These are phyloP conservation scores for Eutrema japonicum DNA, from an alignment of 345 rosid genomes.

Conservation along the genomic window DNA sequence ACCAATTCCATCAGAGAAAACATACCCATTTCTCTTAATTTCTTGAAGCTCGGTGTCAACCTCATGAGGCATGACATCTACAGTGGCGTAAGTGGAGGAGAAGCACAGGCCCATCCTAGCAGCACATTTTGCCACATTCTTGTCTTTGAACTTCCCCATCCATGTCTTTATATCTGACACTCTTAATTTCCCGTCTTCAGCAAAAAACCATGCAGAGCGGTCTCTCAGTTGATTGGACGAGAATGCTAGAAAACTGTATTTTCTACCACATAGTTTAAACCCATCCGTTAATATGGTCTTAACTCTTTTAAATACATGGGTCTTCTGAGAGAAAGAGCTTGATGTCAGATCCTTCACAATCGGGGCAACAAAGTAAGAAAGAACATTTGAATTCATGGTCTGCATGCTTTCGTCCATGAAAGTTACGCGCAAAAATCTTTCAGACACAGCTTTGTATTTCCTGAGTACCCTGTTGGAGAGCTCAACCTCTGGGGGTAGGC, in stretches of 20 bases:
- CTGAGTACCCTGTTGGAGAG: conserved; percentile 88
- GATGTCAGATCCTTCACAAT: conserved; percentile 66
- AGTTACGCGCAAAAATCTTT: conserved; percentile 80
- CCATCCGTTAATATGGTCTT: conserved; percentile 65
- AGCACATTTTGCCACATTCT: conserved; percentile 83
- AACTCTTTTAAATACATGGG: conserved; percentile 71
- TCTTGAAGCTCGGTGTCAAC: conserved; percentile 61
- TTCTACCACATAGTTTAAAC: conserved; percentile 78
- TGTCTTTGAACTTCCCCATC: conserved; percentile 81
- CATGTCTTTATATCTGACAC: conserved; percentile 56
- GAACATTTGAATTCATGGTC: conserved; percentile 64
- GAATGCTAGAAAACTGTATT: conserved; percentile 84
- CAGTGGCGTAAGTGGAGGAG: conserved; percentile 91
- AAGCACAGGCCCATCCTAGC: conserved; percentile 96
- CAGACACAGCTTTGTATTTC: conserved; percentile 66
- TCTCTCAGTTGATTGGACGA: conserved; percentile 94
- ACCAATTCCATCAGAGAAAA: conserved; percentile 93
- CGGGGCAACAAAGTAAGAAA: conserved; percentile 64
- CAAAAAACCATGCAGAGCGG: conserved; percentile 90
- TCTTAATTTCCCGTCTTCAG: conserved; percentile 61
- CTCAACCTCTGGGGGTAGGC: conserved; percentile 91
- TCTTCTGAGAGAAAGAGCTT: conserved; percentile 62
- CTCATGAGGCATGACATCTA: conserved; percentile 64
- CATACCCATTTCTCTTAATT: conserved; percentile 59
- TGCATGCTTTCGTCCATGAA: conserved; percentile 93